These are phyloP conservation scores for Claviceps spartinae DNA, from an alignment of 2,329 filamentous ascomycete genomes.

Conservation along the genomic window DNA sequence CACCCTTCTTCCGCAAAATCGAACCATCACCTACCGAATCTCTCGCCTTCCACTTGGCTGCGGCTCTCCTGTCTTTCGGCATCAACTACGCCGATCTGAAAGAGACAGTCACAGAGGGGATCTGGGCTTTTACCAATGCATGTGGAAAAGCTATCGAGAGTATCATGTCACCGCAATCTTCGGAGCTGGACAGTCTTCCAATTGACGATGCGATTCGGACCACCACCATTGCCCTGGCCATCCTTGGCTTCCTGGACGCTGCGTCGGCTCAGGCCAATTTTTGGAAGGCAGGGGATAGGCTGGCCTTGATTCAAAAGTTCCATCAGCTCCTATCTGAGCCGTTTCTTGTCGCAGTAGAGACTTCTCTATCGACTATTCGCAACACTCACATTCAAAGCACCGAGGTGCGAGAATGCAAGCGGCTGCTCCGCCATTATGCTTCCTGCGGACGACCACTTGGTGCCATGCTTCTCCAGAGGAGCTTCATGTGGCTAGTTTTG, in stretches of 20 bases:
- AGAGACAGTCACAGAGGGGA: slow-evolving; percentile 48
- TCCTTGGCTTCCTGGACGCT: slow-evolving; percentile 84
- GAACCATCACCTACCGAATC: slow-evolving; percentile 83
- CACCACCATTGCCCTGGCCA: slow-evolving; percentile 65
- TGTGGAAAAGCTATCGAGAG: slow-evolving; percentile 50
- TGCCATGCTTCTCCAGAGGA: slow-evolving; percentile 80
- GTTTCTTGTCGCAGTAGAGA: slow-evolving; percentile 78
- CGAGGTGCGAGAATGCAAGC: slow-evolving; percentile 72
- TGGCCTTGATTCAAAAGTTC: slow-evolving; percentile 58
- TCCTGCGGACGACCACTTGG: slow-evolving; percentile 68
- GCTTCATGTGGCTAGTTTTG: slow-evolving; percentile 74
- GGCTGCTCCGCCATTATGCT: slow-evolving; percentile 71
- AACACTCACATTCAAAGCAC: slow-evolving; percentile 57
- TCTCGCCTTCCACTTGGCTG: slow-evolving; percentile 64
- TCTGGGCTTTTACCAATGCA: slow-evolving; percentile 59
- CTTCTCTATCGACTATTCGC: slow-evolving; percentile 77
- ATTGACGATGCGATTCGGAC: slow-evolving; percentile 54
- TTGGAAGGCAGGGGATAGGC: slow-evolving; percentile 63
- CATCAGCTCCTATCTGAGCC: slow-evolving; percentile 65
- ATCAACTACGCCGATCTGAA: slow-evolving; percentile 57
- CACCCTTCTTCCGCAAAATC: slow-evolving; percentile 69
- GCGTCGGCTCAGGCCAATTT: slow-evolving; percentile 66
- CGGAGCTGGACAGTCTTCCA: slow-evolving; percentile 43
- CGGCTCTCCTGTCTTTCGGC: slow-evolving; percentile 70
- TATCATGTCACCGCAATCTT: slow-evolving; percentile 38